Conservation (phyloP, 2,329 filamentous ascomycete genomes). For the Cladosporium phlei region DNA sequence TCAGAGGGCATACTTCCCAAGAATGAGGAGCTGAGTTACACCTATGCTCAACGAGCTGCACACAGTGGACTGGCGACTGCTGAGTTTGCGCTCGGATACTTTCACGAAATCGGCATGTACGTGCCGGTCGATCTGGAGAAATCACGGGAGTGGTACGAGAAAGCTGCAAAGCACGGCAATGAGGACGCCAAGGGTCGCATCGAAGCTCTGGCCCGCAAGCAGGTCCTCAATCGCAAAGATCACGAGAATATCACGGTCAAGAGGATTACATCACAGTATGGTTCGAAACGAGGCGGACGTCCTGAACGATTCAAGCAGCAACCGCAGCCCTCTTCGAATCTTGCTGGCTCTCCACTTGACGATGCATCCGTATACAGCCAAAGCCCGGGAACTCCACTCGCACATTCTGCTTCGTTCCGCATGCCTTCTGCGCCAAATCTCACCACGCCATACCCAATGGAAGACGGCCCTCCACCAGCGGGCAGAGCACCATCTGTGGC, state of each 20-base stretch:
- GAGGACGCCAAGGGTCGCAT: conserved; percentile 78
- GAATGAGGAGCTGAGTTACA: conserved; percentile 90
- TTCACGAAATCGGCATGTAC: conserved; percentile 92
- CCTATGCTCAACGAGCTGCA: conserved; percentile 84
- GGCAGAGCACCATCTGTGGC: conserved; percentile 49
- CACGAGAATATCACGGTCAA: conserved; percentile 88
- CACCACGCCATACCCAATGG: conserved; percentile 28
- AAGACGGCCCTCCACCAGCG: conserved; percentile 32
- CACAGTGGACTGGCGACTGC: conserved; percentile 76
- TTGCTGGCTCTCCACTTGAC: conserved; percentile 4
- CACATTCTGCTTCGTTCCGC: not conserved
- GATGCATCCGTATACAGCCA: conserved; percentile 11
- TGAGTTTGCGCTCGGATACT: conserved; percentile 96
- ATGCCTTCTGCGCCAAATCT: conserved; percentile 8
- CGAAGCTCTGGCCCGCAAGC: conserved; percentile 76
- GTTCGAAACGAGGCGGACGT: conserved; percentile 46
- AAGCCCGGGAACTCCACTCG: conserved; percentile 19
- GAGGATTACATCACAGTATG: conserved; percentile 64
- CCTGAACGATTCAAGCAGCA: conserved; percentile 35
- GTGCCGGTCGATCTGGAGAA: conserved; percentile 77
- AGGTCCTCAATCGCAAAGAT: conserved; percentile 74
- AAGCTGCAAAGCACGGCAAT: conserved; percentile 85
- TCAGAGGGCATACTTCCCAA: conserved; percentile 89
- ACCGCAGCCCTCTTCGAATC: conserved; percentile 24
- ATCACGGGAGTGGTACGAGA: conserved; percentile 83